Percentiles rank a stretch among this genome's conserved stretches.
phyloP scores from a whole-genome alignment of 129 eudicot species.

The Lactuca sativa region DNA sequence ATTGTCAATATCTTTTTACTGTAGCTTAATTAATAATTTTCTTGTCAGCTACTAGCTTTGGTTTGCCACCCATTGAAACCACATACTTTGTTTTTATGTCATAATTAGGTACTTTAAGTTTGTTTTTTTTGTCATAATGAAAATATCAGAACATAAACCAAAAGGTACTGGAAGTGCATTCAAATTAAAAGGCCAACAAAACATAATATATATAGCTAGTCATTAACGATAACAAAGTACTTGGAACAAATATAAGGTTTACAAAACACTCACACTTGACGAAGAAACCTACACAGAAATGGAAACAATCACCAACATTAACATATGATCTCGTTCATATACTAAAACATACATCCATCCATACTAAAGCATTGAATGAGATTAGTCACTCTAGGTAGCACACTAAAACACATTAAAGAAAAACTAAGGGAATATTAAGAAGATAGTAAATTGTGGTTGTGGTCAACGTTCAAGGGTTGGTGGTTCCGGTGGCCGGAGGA shows the following conservation, averaged over 20 bases:
- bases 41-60: background rate
- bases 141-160: background rate
- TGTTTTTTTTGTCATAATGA: background rate
- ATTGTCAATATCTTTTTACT: background rate
- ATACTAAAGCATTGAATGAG: conserved; percentile 12
- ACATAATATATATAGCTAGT: conserved; percentile 1
- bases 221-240: conserved; percentile 19
- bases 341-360: conserved; percentile 9
- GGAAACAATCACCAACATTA: conserved; percentile 13
- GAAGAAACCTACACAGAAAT: conserved; percentile 16
- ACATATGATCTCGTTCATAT: conserved; percentile 13
- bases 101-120: background rate
- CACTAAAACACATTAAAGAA: background rate
- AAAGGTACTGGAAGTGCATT: background rate
- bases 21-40: background rate
- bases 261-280: conserved; percentile 17
- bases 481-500: conserved; percentile 21
- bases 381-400: conserved; percentile 14
- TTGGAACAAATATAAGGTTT: background rate
- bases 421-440: background rate
- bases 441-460: background rate
- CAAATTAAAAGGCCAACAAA: background rate
- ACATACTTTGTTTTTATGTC: background rate
- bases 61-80: background rate
- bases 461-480: conserved; percentile 22